Percentiles rank a stretch among this genome's conserved stretches.
These are phyloP conservation scores for Fusarium ramigenum DNA, from an alignment of 2,329 filamentous ascomycete genomes.

Conservation along the genomic window DNA sequence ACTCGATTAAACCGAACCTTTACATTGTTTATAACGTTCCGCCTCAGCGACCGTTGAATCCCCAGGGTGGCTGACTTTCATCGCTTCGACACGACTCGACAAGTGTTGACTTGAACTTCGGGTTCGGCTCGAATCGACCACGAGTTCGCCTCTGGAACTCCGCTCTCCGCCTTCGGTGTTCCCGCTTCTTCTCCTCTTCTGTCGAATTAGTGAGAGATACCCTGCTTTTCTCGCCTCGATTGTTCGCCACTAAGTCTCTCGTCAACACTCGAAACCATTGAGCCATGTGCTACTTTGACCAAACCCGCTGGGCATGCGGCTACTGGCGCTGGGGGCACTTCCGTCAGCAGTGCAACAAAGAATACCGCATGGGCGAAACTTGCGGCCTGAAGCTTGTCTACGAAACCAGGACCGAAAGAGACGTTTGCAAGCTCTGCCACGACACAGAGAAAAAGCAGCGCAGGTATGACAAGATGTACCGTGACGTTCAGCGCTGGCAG, in stretches of 20 bases:
- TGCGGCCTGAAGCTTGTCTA: conserved; percentile 93
- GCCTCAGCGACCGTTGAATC: conserved; percentile 6
- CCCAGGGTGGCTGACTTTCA: background rate
- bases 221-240: conserved; percentile 2
- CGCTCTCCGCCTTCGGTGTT: conserved; percentile 26
- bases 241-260: conserved; percentile 16
- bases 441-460: conserved; percentile 88
- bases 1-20: conserved; percentile 7
- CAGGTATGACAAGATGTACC: conserved; percentile 76
- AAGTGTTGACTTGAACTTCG: conserved; percentile 18
- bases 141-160: conserved; percentile 28
- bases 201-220: conserved; percentile 16
- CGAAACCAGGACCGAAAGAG: conserved; percentile 69
- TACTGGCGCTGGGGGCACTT: conserved; percentile 97
- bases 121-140: conserved; percentile 31
- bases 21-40: conserved; percentile 10
- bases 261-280: conserved; percentile 30
- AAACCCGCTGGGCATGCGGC: conserved; percentile 84
- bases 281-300: conserved; percentile 95
- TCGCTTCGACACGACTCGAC: conserved; percentile 17
- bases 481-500: conserved; percentile 80
- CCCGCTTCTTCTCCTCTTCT: conserved; percentile 27
- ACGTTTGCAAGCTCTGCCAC: conserved; percentile 85
- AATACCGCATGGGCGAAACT: conserved; percentile 95
- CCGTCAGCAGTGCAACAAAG: conserved; percentile 90